Evolutionary conservation across 371 early-diverging fungal species (phyloP).

Genomic region (Saksenaea oblongispora): DNA sequence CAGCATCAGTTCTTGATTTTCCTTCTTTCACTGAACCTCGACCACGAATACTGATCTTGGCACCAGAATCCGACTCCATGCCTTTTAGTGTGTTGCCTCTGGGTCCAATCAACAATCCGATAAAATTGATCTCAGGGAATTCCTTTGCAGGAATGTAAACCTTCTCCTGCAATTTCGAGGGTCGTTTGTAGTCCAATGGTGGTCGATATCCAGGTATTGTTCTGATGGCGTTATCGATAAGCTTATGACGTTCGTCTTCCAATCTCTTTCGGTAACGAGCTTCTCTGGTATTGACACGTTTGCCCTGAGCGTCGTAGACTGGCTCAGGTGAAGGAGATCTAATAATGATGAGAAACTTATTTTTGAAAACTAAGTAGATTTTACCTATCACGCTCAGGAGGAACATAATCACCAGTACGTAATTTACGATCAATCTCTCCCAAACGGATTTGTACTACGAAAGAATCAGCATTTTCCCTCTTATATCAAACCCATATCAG

Average conservation of each 20-base stretch:
- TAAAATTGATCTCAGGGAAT: constrained; percentile 96
- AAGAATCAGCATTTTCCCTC: background rate
- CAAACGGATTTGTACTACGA: constrained; percentile 77
- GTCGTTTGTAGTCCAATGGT: constrained; percentile 88
- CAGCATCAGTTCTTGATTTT: constrained; percentile 72
- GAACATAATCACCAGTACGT: constrained; percentile 80
- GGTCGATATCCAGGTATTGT: constrained; percentile 84
- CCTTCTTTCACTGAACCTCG: constrained; percentile 97
- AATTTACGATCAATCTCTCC: constrained; percentile 89
- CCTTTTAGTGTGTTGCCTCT: constrained; percentile 95
- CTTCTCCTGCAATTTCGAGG: constrained; percentile 84
- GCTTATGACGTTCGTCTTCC: constrained; percentile 91
- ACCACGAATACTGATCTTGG: constrained; percentile 96
- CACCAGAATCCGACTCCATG: constrained; percentile 92
- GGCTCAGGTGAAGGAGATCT: constrained; percentile 96
- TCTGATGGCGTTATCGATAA: constrained; percentile 81
- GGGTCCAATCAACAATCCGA: constrained; percentile 95
- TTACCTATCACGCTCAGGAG: constrained; percentile 72
- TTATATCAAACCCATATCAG: background rate
- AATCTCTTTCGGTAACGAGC: constrained; percentile 86
- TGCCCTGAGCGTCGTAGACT: constrained; percentile 87
- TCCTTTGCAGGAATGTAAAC: constrained; percentile 95
- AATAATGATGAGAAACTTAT: background rate
- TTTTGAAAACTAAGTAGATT: background rate
- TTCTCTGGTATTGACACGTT: constrained; percentile 95